Evolutionary conservation across 1,139 yeast genomes (phyloP).

Genomic region (Debaryomycetaceae sp.): DNA sequence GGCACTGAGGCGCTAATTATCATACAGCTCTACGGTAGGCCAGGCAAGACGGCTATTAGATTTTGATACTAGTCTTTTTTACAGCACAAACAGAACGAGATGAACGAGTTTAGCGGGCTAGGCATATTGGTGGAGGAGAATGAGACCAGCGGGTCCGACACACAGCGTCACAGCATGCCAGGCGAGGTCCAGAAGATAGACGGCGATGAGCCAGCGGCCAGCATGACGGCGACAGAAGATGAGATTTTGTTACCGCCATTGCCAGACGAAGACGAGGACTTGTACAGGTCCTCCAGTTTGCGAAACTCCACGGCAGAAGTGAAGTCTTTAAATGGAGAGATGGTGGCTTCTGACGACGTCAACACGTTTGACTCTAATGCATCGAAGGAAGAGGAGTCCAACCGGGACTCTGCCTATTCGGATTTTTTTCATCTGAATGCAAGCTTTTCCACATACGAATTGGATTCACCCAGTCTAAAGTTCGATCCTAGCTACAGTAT

Average conservation of each 20-base stretch:
- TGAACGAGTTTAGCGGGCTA: slow-evolving; percentile 20
- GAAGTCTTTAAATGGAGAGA: not conserved
- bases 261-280: slow-evolving; percentile 20
- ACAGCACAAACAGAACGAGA: slow-evolving; percentile 1
- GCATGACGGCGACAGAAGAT: slow-evolving; percentile 4
- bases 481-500: not conserved
- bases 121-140: slow-evolving; percentile 32
- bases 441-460: slow-evolving; percentile 22
- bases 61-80: not conserved
- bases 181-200: not conserved
- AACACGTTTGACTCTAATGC: not conserved
- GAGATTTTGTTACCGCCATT: slow-evolving; percentile 39
- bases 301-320: slow-evolving; percentile 4
- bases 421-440: slow-evolving; percentile 2
- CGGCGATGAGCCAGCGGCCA: slow-evolving; percentile 1
- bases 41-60: not conserved
- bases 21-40: too few relatives aligned
- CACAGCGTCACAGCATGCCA: not conserved
- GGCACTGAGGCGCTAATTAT: too few relatives aligned
- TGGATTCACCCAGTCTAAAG: slow-evolving; percentile 25
- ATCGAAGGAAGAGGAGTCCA: slow-evolving; percentile 2
- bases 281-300: slow-evolving; percentile 1
- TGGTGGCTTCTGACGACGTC: slow-evolving; percentile 2
- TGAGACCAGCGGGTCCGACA: slow-evolving; percentile 2
- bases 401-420: slow-evolving; percentile 3